A percentile compares a stretch with the other conserved stretches of the same genome.
phyloP scores from a whole-genome alignment of 169 alveolate genomes.

The Condylostoma magnum region DNA sequence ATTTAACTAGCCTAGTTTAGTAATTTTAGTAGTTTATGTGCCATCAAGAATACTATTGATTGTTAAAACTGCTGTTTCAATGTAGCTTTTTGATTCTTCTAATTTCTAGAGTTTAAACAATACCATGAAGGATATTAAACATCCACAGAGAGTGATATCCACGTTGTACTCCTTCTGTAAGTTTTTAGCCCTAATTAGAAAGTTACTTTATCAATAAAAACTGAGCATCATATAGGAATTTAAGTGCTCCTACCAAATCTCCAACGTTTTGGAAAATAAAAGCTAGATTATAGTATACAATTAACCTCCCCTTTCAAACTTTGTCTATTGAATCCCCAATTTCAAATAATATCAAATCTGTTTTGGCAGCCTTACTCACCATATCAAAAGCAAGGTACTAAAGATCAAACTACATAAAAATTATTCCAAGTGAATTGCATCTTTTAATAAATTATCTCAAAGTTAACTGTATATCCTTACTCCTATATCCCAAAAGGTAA shows the following conservation, averaged over 20 bases:
- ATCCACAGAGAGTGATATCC: background rate
- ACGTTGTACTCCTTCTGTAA: background rate
- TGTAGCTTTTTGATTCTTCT: constrained; percentile 1
- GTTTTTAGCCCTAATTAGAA: background rate
- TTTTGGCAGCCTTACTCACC: background rate
- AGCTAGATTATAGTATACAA: constrained; percentile 7
- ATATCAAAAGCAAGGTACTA: background rate
- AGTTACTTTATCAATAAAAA: background rate
- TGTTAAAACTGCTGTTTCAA: background rate
- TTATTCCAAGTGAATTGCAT: constrained; percentile 21
- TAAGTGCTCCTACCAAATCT: background rate
- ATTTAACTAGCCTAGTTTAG: background rate
- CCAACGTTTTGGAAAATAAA: background rate
- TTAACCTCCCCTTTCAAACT: constrained; percentile 11
- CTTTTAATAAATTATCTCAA: background rate
- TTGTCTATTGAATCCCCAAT: background rate
- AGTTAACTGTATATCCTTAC: constrained; percentile 11
- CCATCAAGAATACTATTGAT: background rate
- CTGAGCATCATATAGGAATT: constrained; percentile 28
- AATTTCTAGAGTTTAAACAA: background rate
- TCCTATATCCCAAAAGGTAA: constrained; percentile 12
- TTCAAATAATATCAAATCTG: background rate
- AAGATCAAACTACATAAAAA: constrained; percentile 19
- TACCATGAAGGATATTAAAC: background rate
- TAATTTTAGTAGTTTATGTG: background rate